Evolutionary conservation across 805 yeast genomes (phyloP), one percentile per base, ranked within the genome.

Genomic region (Metschnikowia gruessii): DNA sequence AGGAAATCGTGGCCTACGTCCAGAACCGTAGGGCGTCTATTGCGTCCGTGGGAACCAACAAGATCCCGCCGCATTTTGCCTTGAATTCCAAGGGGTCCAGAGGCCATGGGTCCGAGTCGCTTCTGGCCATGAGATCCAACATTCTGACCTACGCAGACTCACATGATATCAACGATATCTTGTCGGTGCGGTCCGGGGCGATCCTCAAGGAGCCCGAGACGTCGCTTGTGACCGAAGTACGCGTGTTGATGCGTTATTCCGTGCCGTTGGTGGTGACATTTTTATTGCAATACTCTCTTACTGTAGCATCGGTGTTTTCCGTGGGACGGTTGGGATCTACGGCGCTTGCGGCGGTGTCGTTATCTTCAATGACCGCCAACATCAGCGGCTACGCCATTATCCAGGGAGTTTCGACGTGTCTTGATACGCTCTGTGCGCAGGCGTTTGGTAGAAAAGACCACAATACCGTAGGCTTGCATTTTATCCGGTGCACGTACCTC

Each of bases 341-440:
- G 19, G 89, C 84, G 54, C 69, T 86, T 40, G 92, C 90, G 13
- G 92, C 89, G 28, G 85, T 84, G 6, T 80, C 89, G 13, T 66
- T 86, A 40, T 84, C 87, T 15, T 77, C 86, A 17, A 85, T 85
- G 89, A 83, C 90, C 4, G 86, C 88, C 7, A 85, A 84, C 59
- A 84, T 86, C 44, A 75, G 85, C 3, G 91, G 88, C 1, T 78
- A 84, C 50, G 86, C 89, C 31, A 75, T 85, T 10, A 82, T 86
- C 53, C 86, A 85, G 55, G 94, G 92, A 11, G 75, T 85, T 2
- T 81, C 89, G n/a, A 85, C 94, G 0, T 81, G 89, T 47, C 71
- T 86, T 44, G 92, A 85, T 57, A 86, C 92, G 0, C 71, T 86
- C 30, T 80, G 91, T 61, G 85, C 91, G 1, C 92, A 86, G 63